These are phyloP conservation scores for Akanthomyces dipterigenus DNA, from an alignment of 2,329 filamentous ascomycete genomes.

Conservation along the genomic window DNA sequence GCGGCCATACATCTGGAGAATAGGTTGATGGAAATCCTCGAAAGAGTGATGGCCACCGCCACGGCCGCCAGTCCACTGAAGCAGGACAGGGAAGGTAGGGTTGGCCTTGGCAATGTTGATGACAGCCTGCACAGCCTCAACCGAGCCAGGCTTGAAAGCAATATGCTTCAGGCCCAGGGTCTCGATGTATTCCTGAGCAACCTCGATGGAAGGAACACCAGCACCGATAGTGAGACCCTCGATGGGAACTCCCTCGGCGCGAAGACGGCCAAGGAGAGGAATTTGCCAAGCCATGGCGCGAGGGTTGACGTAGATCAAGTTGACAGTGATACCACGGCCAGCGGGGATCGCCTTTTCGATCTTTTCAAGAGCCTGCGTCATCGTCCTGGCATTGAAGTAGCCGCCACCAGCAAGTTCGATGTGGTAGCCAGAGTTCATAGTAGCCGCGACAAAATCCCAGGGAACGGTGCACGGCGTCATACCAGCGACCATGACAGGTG, in stretches of 20 bases:
- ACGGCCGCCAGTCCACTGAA: conserved; percentile 93
- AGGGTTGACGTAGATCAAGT: conserved; percentile 87
- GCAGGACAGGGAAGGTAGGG: conserved; percentile 81
- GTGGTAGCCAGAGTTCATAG: conserved; percentile 93
- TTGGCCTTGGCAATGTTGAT: conserved; percentile 95
- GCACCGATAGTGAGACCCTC: conserved; percentile 90
- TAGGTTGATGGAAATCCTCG: conserved; percentile 90
- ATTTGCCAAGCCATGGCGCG: conserved; percentile 91
- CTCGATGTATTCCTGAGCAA: conserved; percentile 88
- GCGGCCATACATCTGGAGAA: conserved; percentile 84
- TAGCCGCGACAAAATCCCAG: conserved; percentile 86
- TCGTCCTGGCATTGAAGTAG: conserved; percentile 75
- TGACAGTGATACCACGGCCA: conserved; percentile 81
- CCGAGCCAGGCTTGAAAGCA: conserved; percentile 85
- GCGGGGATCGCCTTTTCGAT: conserved; percentile 79
- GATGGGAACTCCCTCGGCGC: conserved; percentile 80
- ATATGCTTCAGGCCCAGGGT: conserved; percentile 92
- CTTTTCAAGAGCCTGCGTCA: conserved; percentile 77
- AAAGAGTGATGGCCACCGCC: conserved; percentile 92
- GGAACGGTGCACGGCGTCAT: conserved; percentile 90
- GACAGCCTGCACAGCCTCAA: conserved; percentile 80
- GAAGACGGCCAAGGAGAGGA: conserved; percentile 70
- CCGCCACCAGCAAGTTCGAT: conserved; percentile 86
- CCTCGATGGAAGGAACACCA: conserved; percentile 87
- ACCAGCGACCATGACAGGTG: conserved; percentile 83